Conservation (phyloP, 306 rosid genomes). For the Sindora glabra region DNA sequence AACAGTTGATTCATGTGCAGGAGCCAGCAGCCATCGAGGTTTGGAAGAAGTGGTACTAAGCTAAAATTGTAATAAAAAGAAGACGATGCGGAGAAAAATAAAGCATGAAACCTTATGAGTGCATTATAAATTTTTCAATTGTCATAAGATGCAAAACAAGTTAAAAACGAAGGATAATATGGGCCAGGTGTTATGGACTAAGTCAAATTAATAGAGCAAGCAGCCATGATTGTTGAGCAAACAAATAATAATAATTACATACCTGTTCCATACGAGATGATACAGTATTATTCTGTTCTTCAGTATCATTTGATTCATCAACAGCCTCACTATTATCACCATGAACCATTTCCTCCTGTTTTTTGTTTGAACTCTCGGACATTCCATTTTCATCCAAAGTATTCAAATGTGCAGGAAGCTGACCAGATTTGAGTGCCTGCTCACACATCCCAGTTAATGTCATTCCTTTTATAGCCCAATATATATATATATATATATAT, state of each 20-base stretch:
- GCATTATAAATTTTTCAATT: background rate
- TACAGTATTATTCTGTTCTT: conserved; percentile 39
- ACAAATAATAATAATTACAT: background rate
- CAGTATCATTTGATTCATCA: conserved; percentile 35
- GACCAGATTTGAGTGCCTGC: conserved; percentile 89
- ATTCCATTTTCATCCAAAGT: conserved; percentile 34
- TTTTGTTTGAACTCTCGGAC: conserved; percentile 27
- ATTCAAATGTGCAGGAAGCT: conserved; percentile 72
- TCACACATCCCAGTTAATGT: conserved; percentile 8
- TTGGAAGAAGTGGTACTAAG: background rate
- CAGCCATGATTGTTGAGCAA: background rate
- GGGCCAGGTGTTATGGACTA: background rate
- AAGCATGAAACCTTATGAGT: background rate
- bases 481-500: no score
- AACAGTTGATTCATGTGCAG: background rate
- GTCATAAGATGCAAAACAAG: background rate
- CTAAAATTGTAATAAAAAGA: background rate
- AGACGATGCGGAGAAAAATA: background rate
- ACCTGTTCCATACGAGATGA: conserved; percentile 76
- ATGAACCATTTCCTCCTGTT: conserved; percentile 19
- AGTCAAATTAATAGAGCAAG: background rate
- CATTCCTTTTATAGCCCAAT: background rate
- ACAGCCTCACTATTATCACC: conserved; percentile 19
- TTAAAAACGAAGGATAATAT: no score
- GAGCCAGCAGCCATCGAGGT: background rate